A percentile compares a stretch with the other conserved stretches of the same genome.
These are phyloP conservation scores for Trichophyton mentagrophytes DNA, from an alignment of 2,329 filamentous ascomycete species.

Conservation along the genomic window DNA sequence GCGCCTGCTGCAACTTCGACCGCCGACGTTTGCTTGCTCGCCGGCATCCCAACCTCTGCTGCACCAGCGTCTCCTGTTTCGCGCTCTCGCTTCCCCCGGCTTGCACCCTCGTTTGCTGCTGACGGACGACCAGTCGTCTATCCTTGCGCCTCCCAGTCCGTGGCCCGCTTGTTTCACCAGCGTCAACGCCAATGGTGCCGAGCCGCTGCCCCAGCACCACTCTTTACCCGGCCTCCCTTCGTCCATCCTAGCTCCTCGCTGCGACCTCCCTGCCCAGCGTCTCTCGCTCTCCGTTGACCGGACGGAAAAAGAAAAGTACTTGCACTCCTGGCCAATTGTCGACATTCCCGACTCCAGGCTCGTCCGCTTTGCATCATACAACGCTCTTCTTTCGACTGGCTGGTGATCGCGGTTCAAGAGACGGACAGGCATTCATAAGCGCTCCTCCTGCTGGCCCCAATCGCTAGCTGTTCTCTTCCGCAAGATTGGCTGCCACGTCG, in stretches of 20 bases:
- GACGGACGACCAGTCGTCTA: not conserved
- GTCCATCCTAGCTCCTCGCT: not conserved
- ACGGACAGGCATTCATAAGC: not conserved
- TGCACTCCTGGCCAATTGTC: not conserved
- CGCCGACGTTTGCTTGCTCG: not conserved
- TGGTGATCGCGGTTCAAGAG: not conserved
- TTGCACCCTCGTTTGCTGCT: not conserved
- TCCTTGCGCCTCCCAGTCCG: not conserved
- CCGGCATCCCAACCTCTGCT: not conserved
- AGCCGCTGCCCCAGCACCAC: not conserved
- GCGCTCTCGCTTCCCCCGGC: not conserved
- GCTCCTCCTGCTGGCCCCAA: not conserved
- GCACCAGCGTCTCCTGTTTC: not conserved
- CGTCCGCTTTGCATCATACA: slow-evolving; percentile 11
- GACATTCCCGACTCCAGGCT: not conserved
- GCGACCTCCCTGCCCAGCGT: not conserved
- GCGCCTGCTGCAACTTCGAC: too few relatives aligned
- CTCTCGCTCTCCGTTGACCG: not conserved
- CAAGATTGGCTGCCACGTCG: slow-evolving; percentile 1
- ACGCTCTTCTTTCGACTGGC: slow-evolving; percentile 10
- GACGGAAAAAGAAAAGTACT: slow-evolving; percentile 4
- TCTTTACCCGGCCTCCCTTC: not conserved
- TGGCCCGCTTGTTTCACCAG: slow-evolving; percentile 4
- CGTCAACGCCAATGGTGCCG: not conserved
- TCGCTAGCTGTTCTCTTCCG: not conserved